Conservation (phyloP, 345 rosid species). For the Capsella bursapastoris region DNA sequence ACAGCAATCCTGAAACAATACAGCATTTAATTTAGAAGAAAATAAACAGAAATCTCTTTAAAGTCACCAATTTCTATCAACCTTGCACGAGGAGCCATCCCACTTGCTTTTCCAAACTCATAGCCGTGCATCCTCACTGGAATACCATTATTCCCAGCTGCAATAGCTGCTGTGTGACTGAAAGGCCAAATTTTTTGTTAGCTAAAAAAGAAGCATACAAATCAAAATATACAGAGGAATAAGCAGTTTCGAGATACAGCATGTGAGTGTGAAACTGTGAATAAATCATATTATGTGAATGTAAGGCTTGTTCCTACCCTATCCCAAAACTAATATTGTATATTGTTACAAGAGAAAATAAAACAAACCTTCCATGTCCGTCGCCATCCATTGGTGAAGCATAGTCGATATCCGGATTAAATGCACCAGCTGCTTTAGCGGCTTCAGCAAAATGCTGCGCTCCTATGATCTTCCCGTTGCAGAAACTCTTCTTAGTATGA, state of each 20-base stretch:
- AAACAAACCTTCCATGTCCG: conserved; percentile 95
- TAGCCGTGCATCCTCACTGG: conserved; percentile 90
- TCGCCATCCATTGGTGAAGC: conserved; percentile 99
- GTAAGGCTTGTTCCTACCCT: background rate
- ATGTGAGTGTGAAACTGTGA: background rate
- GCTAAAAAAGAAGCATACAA: conserved; percentile 39
- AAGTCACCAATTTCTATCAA: conserved; percentile 34
- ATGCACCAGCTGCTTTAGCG: conserved; percentile 89
- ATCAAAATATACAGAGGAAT: background rate
- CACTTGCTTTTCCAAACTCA: conserved; percentile 99
- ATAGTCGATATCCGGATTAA: conserved; percentile 84
- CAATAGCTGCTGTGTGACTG: conserved; percentile 99
- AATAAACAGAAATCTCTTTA: background rate
- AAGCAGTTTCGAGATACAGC: background rate
- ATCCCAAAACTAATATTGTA: conserved; percentile 1
- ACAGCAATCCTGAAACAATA: conserved; percentile 75
- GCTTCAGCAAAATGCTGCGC: conserved; percentile 99
- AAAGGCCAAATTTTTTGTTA: conserved; percentile 20
- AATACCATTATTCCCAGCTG: conserved; percentile 98
- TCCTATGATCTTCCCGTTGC: conserved; percentile 95
- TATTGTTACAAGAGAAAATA: background rate
- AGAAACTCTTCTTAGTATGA: conserved; percentile 64
- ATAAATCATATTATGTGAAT: background rate
- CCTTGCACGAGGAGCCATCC: conserved; percentile 99
- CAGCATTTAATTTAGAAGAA: conserved; percentile 13